phyloP scores from a whole-genome alignment of 2,329 filamentous ascomycete species.

The Reticulascus tulasneorum region DNA sequence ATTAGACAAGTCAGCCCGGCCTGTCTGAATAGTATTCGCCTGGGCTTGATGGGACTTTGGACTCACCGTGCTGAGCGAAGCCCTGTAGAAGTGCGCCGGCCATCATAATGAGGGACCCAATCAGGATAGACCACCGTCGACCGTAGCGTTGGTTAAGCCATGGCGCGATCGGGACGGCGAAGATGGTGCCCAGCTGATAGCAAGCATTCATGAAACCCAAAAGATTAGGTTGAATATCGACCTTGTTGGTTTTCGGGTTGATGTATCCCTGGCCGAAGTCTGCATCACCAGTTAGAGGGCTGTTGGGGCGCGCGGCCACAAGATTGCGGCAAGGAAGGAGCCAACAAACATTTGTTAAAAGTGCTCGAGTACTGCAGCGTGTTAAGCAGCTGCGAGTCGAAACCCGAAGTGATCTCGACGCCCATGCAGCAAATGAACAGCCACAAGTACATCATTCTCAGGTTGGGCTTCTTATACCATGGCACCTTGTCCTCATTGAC shows the following conservation, averaged over 20 bases:
- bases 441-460: conserved; percentile 30
- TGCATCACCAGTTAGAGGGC: too few relatives aligned
- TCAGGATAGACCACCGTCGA: conserved; percentile 24
- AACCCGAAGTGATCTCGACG: conserved; percentile 52
- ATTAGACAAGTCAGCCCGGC: background rate
- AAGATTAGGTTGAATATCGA: too few relatives aligned
- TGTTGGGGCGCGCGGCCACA: too few relatives aligned
- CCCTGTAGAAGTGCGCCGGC: conserved; percentile 27
- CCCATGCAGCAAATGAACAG: conserved; percentile 47
- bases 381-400: conserved; percentile 47
- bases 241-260: too few relatives aligned
- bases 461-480: conserved; percentile 34
- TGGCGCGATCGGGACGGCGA: conserved; percentile 24
- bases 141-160: conserved; percentile 27
- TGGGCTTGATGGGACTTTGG: background rate
- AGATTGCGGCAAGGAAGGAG: too few relatives aligned
- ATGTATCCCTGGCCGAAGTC: too few relatives aligned
- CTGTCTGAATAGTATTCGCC: background rate
- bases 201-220: conserved; percentile 34
- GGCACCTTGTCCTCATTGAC: conserved; percentile 32
- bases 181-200: conserved; percentile 44
- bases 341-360: too few relatives aligned
- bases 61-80: conserved; percentile 2
- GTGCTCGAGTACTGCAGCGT: too few relatives aligned
- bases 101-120: conserved; percentile 27